A percentile compares a stretch with the other conserved stretches of the same genome.
Conservation (phyloP, 2,329 filamentous ascomycete species). For the Arachnomyces sp. region DNA sequence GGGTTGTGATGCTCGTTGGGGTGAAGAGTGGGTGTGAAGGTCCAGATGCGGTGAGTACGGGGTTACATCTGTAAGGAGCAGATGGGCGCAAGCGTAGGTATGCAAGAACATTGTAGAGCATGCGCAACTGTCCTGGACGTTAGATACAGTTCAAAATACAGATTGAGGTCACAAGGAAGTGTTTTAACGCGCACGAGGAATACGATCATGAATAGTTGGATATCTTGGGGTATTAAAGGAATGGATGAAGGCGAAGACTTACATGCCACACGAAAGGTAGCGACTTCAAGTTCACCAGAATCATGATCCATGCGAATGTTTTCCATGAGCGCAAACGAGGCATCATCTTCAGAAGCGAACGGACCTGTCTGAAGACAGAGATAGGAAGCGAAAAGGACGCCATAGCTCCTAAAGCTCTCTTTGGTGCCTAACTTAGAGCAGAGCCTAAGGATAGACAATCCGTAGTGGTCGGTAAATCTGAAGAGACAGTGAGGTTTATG, state of each 20-base stretch:
- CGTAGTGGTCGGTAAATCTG: too few relatives aligned
- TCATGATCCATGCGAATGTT: conserved; percentile 42
- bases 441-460: too few relatives aligned
- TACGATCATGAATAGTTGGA: neutral
- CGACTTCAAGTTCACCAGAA: conserved; percentile 63
- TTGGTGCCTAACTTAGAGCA: too few relatives aligned
- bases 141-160: conserved; percentile 5
- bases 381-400: conserved; percentile 4
- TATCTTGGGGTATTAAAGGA: neutral
- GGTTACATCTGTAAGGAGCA: conserved; percentile 38
- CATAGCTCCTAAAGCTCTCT: conserved; percentile 5
- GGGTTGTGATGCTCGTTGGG: conserved; percentile 59
- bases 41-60: conserved; percentile 20
- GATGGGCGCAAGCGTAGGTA: conserved; percentile 47
- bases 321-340: conserved; percentile 21
- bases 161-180: conserved; percentile 2
- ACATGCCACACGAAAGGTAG: conserved; percentile 71
- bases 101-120: conserved; percentile 51
- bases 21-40: conserved; percentile 61
- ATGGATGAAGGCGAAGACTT: conserved; percentile 26
- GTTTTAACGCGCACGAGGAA: neutral
- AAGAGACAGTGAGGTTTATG: too few relatives aligned
- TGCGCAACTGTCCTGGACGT: conserved; percentile 49
- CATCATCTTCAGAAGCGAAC: neutral
- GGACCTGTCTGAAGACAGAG: neutral